A percentile compares a stretch with the other conserved stretches of the same genome.
Conservation (phyloP, 345 rosid genomes). For the Gossypium rotundifolium region DNA sequence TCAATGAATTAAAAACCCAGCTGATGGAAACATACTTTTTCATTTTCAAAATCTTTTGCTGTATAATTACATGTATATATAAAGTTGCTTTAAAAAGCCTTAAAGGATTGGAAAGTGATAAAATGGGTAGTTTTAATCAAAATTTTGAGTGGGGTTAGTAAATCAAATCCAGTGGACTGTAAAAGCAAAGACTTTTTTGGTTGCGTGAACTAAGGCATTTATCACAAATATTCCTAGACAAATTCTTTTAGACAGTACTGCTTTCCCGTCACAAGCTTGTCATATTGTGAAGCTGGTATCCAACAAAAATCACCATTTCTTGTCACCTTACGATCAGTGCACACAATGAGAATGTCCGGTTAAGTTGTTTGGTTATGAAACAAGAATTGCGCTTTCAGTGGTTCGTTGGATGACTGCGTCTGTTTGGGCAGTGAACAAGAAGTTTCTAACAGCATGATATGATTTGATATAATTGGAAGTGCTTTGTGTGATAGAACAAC, state of each 20-base stretch:
- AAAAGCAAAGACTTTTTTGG: not conserved
- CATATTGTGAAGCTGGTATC: not conserved
- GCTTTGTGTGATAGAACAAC: too few species aligned
- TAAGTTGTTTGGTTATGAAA: not conserved
- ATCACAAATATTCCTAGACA: not conserved
- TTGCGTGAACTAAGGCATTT: not conserved
- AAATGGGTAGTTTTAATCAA: too few species aligned
- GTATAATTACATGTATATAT: not conserved
- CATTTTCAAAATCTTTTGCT: not conserved
- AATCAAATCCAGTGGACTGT: not conserved
- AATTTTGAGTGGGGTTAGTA: not conserved
- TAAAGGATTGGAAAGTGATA: too few species aligned
- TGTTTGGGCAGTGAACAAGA: not conserved
- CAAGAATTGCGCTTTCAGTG: not conserved
- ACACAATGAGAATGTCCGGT: not conserved
- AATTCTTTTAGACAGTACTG: not conserved
- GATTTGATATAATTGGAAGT: too few species aligned
- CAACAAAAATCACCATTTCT: not conserved
- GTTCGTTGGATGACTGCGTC: not conserved
- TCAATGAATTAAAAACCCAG: conserved; percentile 5
- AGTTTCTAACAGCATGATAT: too few species aligned
- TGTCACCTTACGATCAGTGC: not conserved
- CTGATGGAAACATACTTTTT: not conserved
- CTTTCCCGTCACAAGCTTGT: not conserved
- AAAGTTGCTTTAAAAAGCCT: too few species aligned